A percentile compares a stretch with the other conserved stretches of the same genome.
phyloP scores from a whole-genome alignment of 352 stramenopile species.

The Ophiocytium majus region DNA sequence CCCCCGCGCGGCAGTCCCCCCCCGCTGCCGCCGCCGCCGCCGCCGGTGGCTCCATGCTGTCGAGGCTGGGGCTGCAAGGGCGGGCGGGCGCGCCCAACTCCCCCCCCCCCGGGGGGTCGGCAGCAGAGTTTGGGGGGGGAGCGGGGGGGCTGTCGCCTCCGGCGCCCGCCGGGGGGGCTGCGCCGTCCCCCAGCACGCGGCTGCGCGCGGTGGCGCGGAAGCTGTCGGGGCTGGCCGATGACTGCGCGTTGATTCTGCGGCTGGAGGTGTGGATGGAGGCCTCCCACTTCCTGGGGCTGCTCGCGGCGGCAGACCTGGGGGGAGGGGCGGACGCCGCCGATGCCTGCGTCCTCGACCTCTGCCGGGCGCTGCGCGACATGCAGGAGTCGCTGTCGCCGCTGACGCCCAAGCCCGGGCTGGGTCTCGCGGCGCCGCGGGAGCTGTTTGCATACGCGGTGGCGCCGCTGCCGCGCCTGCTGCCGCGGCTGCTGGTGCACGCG shows the following conservation, averaged over 20 bases:
- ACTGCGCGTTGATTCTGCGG: slow-evolving; percentile 43
- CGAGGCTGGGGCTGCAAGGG: not conserved
- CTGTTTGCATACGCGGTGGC: slow-evolving; percentile 22
- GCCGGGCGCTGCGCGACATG: not conserved
- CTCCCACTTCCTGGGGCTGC: not conserved
- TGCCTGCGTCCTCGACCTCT: slow-evolving; percentile 8
- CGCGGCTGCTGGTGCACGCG: slow-evolving; percentile 41
- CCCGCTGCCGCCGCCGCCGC: not conserved
- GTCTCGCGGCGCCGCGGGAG: slow-evolving; percentile 37
- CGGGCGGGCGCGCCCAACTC: too few relatives aligned
- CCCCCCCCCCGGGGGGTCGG: too few relatives aligned
- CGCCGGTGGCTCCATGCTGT: not conserved
- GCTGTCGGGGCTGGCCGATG: slow-evolving; percentile 48
- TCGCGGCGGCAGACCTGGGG: not conserved
- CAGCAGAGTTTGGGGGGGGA: not conserved
- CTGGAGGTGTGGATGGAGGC: slow-evolving; percentile 33
- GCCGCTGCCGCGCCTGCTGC: slow-evolving; percentile 48
- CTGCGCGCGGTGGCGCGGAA: slow-evolving; percentile 40
- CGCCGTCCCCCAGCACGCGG: slow-evolving; percentile 25
- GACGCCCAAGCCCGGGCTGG: not conserved
- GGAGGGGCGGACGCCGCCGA: not conserved
- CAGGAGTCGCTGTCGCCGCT: not conserved
- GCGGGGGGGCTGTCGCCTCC: not conserved
- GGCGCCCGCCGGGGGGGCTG: not conserved
- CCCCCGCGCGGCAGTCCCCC: not conserved